phyloP scores from a whole-genome alignment of 768 basidiomycete species.

The Pleurotus sapidus region DNA sequence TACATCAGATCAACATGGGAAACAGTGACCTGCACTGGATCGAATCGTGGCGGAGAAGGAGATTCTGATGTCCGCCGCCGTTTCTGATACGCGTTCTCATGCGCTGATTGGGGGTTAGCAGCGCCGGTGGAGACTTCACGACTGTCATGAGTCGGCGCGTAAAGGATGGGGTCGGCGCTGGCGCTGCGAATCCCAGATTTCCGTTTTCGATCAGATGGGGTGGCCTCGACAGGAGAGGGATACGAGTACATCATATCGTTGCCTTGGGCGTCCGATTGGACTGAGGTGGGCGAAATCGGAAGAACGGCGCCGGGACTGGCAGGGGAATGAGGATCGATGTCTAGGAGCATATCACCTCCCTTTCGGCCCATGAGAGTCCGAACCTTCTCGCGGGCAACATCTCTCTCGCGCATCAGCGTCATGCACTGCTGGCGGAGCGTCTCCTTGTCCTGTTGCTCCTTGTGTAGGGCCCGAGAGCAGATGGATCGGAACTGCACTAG shows the following conservation, averaged over 20 bases:
- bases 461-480: constrained; percentile 24
- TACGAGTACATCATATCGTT: not conserved
- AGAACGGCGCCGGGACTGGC: not conserved
- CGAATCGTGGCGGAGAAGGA: constrained; percentile 5
- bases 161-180: not conserved
- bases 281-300: not conserved
- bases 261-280: not conserved
- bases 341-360: constrained; percentile 7
- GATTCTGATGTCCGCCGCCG: constrained; percentile 6
- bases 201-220: not conserved
- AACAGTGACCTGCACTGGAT: constrained; percentile 15
- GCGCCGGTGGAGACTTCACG: not conserved
- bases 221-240: not conserved
- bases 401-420: constrained; percentile 29
- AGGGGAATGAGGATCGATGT: not conserved
- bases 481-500: constrained; percentile 26
- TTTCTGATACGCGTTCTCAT: not conserved
- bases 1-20: constrained; percentile 38
- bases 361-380: constrained; percentile 21
- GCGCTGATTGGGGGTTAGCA: no score
- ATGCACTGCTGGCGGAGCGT: constrained; percentile 26
- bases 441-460: constrained; percentile 28
- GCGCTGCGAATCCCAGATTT: not conserved
- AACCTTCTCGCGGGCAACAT: constrained; percentile 28
- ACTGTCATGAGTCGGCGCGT: not conserved